phyloP scores from a whole-genome alignment of 805 yeast species.

The Starmerella tilneyi region DNA sequence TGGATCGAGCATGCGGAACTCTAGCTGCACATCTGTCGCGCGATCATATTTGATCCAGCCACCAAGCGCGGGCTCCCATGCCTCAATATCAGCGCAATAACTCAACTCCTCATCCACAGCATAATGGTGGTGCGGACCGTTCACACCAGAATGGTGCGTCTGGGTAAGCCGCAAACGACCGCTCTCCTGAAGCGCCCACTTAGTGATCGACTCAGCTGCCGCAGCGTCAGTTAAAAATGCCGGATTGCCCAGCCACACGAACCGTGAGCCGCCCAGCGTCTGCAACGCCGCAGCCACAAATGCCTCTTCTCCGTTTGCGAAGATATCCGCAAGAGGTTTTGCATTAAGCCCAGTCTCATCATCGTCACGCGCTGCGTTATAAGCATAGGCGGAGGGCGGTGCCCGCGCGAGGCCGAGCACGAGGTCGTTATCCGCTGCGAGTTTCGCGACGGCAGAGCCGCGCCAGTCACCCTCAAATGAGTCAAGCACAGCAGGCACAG shows the following conservation, averaged over 20 bases:
- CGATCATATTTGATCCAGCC: slow-evolving; percentile 63
- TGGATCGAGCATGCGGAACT: slow-evolving; percentile 86
- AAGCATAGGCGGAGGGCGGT: slow-evolving; percentile 23
- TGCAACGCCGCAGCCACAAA: slow-evolving; percentile 59
- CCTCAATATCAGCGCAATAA: slow-evolving; percentile 39
- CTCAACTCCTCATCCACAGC: slow-evolving; percentile 63
- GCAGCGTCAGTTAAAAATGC: slow-evolving; percentile 41
- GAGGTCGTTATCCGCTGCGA: slow-evolving; percentile 16
- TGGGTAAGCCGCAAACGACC: slow-evolving; percentile 47
- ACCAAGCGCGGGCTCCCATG: slow-evolving; percentile 35
- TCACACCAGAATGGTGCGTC: slow-evolving; percentile 45
- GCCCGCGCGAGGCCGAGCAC: slow-evolving; percentile 22
- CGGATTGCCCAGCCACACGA: slow-evolving; percentile 68
- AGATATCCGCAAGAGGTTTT: slow-evolving; percentile 14
- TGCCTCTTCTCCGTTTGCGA: slow-evolving; percentile 19
- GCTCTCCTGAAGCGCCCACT: slow-evolving; percentile 68
- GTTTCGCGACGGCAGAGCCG: slow-evolving; percentile 20
- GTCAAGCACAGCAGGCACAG: slow-evolving; percentile 21
- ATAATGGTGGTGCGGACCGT: slow-evolving; percentile 39
- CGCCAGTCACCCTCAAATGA: slow-evolving; percentile 11
- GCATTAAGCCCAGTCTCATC: slow-evolving; percentile 9
- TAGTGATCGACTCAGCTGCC: slow-evolving; percentile 29
- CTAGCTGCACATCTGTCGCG: slow-evolving; percentile 62
- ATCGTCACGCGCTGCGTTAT: slow-evolving; percentile 20
- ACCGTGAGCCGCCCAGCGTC: slow-evolving; percentile 60